Evolutionary conservation across 2,329 filamentous ascomycete species (phyloP).

Genomic region (Monosporascus cannonballus): DNA sequence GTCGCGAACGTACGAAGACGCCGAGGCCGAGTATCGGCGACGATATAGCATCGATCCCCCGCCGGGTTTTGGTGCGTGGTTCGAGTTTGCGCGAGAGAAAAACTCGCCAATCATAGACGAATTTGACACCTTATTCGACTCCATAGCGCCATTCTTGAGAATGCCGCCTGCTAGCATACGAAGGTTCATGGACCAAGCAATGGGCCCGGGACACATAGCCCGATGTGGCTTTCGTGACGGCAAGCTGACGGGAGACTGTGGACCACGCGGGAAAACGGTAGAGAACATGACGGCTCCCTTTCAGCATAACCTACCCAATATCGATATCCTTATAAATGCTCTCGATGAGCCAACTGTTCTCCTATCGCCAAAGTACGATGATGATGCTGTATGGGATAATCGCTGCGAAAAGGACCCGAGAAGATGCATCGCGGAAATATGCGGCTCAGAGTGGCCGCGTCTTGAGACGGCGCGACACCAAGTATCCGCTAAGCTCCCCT

Average conservation of each 20-base stretch:
- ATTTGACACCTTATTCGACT: constrained; percentile 37
- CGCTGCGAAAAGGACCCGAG: background rate
- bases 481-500: constrained; percentile 3
- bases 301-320: constrained; percentile 25
- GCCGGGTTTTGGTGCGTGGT: constrained; percentile 41
- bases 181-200: constrained; percentile 16
- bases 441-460: constrained; percentile 6
- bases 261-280: background rate
- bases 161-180: constrained; percentile 29
- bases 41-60: constrained; percentile 39
- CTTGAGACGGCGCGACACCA: background rate
- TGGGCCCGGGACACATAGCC: background rate
- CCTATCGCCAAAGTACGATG: constrained; percentile 11
- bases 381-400: constrained; percentile 20
- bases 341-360: constrained; percentile 42
- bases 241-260: background rate
- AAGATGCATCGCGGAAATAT: constrained; percentile 23
- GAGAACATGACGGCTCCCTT: background rate
- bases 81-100: constrained; percentile 31
- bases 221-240: background rate
- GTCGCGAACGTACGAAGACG: constrained; percentile 30
- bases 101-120: constrained; percentile 44
- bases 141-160: constrained; percentile 34
- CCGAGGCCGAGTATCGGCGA: constrained; percentile 34
- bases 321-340: constrained; percentile 39